Evolutionary conservation across 352 stramenopile genomes (phyloP).

Genomic region (Phytopythium oedochilum): DNA sequence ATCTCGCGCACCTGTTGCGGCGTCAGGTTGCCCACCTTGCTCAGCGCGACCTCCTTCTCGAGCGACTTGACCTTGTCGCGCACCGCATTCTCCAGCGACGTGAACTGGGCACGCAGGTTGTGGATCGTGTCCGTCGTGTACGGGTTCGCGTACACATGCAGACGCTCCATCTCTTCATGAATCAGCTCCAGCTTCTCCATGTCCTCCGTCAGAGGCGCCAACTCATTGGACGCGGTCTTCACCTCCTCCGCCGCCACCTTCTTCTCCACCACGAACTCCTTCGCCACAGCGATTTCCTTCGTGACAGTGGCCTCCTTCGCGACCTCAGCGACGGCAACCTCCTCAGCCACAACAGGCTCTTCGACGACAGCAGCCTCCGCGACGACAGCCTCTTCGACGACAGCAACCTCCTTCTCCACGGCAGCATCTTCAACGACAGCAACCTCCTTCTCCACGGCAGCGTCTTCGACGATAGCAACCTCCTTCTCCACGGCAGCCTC

Average conservation of each 20-base stretch:
- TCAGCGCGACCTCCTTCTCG: slow-evolving; percentile 85
- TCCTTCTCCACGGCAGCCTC: slow-evolving; percentile 9
- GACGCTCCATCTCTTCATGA: slow-evolving; percentile 71
- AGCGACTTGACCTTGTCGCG: slow-evolving; percentile 85
- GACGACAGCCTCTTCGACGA: slow-evolving; percentile 12
- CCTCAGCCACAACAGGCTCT: slow-evolving; percentile 20
- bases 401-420: slow-evolving; percentile 7
- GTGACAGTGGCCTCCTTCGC: slow-evolving; percentile 18
- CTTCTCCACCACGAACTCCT: slow-evolving; percentile 1
- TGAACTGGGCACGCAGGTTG: slow-evolving; percentile 76
- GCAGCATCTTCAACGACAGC: slow-evolving; percentile 4
- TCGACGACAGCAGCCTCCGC: slow-evolving; percentile 9
- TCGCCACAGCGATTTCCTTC: slow-evolving; percentile 14
- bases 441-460: slow-evolving; percentile 7
- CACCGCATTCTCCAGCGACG: slow-evolving; percentile 72
- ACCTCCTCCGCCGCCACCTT: slow-evolving; percentile 18
- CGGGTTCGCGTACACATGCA: slow-evolving; percentile 87
- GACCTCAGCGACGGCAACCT: slow-evolving; percentile 15
- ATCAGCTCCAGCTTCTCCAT: slow-evolving; percentile 85
- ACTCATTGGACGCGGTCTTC: slow-evolving; percentile 16
- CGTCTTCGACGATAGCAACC: background rate
- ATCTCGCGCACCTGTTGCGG: slow-evolving; percentile 84
- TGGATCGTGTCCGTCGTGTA: slow-evolving; percentile 91
- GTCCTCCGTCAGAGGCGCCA: slow-evolving; percentile 53
- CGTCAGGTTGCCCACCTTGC: slow-evolving; percentile 79